Percentiles rank a stretch among this genome's conserved stretches.
These are phyloP conservation scores for Cyberlindnera meyerae DNA, from an alignment of 805 yeast species.

Conservation along the genomic window DNA sequence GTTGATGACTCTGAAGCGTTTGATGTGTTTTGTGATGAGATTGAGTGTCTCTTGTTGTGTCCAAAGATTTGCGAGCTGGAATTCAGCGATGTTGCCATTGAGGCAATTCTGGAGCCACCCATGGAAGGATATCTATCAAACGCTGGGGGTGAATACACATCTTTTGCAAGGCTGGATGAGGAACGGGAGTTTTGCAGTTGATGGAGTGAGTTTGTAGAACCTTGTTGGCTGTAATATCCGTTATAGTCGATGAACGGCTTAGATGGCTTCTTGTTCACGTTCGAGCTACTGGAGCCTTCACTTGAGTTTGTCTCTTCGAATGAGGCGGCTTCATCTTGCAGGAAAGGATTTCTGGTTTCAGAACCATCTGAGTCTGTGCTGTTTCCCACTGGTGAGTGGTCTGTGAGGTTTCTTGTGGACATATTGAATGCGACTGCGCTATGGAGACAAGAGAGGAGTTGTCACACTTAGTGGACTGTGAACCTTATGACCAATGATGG, in stretches of 20 bases:
- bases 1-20: conserved; percentile 24
- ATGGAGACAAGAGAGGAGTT: neutral
- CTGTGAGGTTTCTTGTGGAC: conserved; percentile 29
- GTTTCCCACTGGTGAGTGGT: conserved; percentile 21
- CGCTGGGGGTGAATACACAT: conserved; percentile 43
- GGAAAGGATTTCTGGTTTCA: conserved; percentile 27
- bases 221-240: conserved; percentile 38
- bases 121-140: conserved; percentile 67
- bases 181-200: conserved; percentile 17
- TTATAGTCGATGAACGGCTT: conserved; percentile 38
- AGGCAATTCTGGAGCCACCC: conserved; percentile 51
- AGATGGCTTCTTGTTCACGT: conserved; percentile 17
- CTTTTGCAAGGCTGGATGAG: conserved; percentile 21
- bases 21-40: conserved; percentile 14
- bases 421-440: conserved; percentile 8
- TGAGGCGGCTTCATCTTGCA: conserved; percentile 25
- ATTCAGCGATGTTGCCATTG: conserved; percentile 39
- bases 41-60: conserved; percentile 15
- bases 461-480: too few species aligned
- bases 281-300: conserved; percentile 17
- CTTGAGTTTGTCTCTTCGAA: conserved; percentile 21
- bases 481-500: neutral
- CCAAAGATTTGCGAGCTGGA: conserved; percentile 26
- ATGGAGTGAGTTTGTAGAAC: conserved; percentile 34
- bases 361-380: conserved; percentile 22